Percentiles rank a stretch among this genome's conserved stretches.
These are phyloP conservation scores for Pleurotus eryngii DNA, from an alignment of 768 basidiomycete species.

Conservation along the genomic window DNA sequence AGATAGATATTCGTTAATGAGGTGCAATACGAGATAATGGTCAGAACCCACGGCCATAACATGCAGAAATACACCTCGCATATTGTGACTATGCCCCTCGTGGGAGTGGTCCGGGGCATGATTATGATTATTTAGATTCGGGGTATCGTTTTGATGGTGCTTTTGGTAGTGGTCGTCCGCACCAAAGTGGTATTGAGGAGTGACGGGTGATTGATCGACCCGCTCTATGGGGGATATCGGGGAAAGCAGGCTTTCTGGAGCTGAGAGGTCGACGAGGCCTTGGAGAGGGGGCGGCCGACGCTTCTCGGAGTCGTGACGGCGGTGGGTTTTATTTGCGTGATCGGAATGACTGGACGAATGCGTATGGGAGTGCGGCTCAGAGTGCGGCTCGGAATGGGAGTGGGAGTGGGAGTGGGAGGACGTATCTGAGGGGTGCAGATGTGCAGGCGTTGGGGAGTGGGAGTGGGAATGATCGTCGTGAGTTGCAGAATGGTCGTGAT, in stretches of 20 bases:
- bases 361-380: conserved; percentile 19
- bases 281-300: conserved; percentile 8
- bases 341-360: conserved; percentile 16
- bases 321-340: conserved; percentile 19
- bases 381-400: conserved; percentile 20
- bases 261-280: neutral
- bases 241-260: conserved; percentile 9
- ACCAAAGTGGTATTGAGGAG: conserved; percentile 53
- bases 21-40: neutral
- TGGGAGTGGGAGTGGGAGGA: conserved; percentile 23
- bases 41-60: conserved; percentile 80
- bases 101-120: conserved; percentile 45
- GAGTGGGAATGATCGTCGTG: conserved; percentile 15
- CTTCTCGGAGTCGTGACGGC: conserved; percentile 10
- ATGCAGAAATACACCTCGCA: conserved; percentile 98
- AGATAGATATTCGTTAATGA: conserved; percentile 5
- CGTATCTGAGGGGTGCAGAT: conserved; percentile 4
- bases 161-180: conserved; percentile 37
- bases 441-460: conserved; percentile 16
- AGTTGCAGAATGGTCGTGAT: conserved; percentile 12
- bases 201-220: conserved; percentile 48
- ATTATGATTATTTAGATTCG: conserved; percentile 48
- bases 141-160: conserved; percentile 32
- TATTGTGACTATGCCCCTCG: conserved; percentile 94
- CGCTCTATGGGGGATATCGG: conserved; percentile 4